These are phyloP conservation scores for Ogataea wickerhamii DNA, from an alignment of 805 yeast genomes.

Conservation along the genomic window DNA sequence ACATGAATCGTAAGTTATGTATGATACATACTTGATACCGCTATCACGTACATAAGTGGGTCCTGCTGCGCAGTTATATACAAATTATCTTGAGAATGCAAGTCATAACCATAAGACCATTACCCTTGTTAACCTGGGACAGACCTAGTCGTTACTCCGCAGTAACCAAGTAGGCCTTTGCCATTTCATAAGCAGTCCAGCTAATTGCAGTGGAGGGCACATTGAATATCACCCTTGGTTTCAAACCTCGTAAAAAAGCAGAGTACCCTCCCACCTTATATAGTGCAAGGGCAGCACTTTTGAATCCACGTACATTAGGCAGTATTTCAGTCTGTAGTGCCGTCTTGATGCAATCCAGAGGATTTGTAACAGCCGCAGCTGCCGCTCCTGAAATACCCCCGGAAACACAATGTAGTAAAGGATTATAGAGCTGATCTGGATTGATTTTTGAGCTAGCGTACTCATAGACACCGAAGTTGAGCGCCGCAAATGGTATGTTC, in stretches of 20 bases:
- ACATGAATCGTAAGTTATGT: constrained; percentile 2
- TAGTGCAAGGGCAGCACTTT: constrained; percentile 67
- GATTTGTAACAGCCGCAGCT: constrained; percentile 93
- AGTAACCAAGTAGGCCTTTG: constrained; percentile 61
- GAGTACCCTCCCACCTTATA: constrained; percentile 53
- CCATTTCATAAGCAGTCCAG: constrained; percentile 98
- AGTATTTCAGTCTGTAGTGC: constrained; percentile 78
- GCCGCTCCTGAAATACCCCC: constrained; percentile 95
- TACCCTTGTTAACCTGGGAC: too few species aligned
- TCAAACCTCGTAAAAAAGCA: constrained; percentile 81
- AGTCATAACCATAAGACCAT: too few species aligned
- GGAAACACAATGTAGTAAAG: constrained; percentile 83
- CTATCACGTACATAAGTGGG: constrained; percentile 1
- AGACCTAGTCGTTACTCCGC: constrained; percentile 1
- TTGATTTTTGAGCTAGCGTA: constrained; percentile 73
- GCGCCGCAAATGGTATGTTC: constrained; percentile 92
- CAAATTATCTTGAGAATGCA: constrained; percentile 3
- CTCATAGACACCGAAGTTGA: constrained; percentile 91
- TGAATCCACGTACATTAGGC: constrained; percentile 59
- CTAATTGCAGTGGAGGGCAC: constrained; percentile 96
- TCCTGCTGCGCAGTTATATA: constrained; percentile 3
- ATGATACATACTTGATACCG: constrained; percentile 3
- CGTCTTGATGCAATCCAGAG: constrained; percentile 91
- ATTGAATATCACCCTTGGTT: constrained; percentile 87
- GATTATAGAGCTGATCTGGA: constrained; percentile 77